Evolutionary conservation across 2,329 filamentous ascomycete species (phyloP).

Genomic region (Arthrobotrys conoides): DNA sequence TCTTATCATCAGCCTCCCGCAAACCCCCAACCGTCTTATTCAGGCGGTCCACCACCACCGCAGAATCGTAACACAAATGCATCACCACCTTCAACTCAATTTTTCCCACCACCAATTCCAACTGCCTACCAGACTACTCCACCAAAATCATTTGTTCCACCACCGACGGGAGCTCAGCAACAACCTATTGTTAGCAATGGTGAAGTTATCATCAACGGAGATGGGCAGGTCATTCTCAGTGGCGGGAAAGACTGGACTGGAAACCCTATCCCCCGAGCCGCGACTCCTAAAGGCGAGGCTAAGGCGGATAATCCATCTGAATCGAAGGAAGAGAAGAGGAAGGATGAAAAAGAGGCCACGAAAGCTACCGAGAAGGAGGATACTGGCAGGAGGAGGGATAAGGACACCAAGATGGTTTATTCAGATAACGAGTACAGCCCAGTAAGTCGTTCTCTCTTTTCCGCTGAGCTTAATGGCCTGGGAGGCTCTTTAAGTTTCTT

Average conservation of each 20-base stretch:
- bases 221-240: slow-evolving; percentile 59
- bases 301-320: slow-evolving; percentile 24
- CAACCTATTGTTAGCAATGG: slow-evolving; percentile 44
- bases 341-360: slow-evolving; percentile 60
- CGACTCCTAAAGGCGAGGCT: slow-evolving; percentile 24
- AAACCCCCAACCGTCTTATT: slow-evolving; percentile 49
- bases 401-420: slow-evolving; percentile 64
- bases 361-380: slow-evolving; percentile 61
- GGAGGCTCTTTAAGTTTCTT: background rate
- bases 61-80: slow-evolving; percentile 41
- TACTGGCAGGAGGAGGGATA: slow-evolving; percentile 62
- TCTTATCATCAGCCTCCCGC: slow-evolving; percentile 61
- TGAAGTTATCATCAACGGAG: slow-evolving; percentile 59
- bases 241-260: slow-evolving; percentile 56
- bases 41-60: slow-evolving; percentile 30
- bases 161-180: slow-evolving; percentile 26
- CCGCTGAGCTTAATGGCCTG: background rate
- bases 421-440: slow-evolving; percentile 64
- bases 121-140: slow-evolving; percentile 45
- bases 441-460: slow-evolving; percentile 59
- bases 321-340: slow-evolving; percentile 59
- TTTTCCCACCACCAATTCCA: slow-evolving; percentile 47
- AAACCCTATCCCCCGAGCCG: slow-evolving; percentile 53
- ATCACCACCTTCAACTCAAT: slow-evolving; percentile 53
- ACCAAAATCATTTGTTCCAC: slow-evolving; percentile 49